Percentiles rank a stretch among this genome's conserved stretches.
Evolutionary conservation across 805 yeast species (phyloP).

Genomic region (Babjeviella inositovora): DNA sequence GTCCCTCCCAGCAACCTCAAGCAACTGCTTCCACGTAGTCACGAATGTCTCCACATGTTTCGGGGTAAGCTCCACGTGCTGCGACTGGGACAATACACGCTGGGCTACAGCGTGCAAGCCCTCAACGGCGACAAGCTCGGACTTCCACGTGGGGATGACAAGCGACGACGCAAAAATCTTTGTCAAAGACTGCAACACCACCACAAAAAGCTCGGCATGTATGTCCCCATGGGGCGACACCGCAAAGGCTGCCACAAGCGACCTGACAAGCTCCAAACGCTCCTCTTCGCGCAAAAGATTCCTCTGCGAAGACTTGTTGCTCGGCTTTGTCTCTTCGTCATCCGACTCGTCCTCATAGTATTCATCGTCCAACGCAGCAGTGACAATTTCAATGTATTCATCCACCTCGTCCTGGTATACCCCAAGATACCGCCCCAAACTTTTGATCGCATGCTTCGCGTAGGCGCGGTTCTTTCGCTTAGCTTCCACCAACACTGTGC

Average conservation of each 20-base stretch:
- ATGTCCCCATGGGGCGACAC: neutral
- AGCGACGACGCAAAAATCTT: too few species aligned
- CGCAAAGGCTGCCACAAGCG: neutral
- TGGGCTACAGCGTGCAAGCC: too few species aligned
- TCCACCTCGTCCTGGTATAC: conserved; percentile 16
- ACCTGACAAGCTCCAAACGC: conserved; percentile 13
- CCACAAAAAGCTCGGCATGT: too few species aligned
- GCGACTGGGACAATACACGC: too few species aligned
- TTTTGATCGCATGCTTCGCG: conserved; percentile 34
- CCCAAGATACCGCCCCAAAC: conserved; percentile 32
- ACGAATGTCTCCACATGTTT: too few species aligned
- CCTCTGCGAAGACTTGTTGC: conserved; percentile 18
- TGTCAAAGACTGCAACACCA: too few species aligned
- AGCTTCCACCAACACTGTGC: conserved; percentile 40
- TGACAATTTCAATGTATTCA: conserved; percentile 18
- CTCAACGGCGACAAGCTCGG: too few species aligned
- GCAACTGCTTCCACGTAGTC: too few species aligned
- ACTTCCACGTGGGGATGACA: too few species aligned
- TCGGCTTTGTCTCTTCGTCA: too few species aligned
- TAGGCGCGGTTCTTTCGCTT: conserved; percentile 52
- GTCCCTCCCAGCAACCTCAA: too few species aligned
- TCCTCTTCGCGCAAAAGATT: conserved; percentile 33
- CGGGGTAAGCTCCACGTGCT: too few species aligned
- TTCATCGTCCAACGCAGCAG: conserved; percentile 16
- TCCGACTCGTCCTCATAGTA: conserved; percentile 19